These are phyloP conservation scores for Leucosporidium yakuticum DNA, from an alignment of 768 basidiomycete genomes.

Conservation along the genomic window DNA sequence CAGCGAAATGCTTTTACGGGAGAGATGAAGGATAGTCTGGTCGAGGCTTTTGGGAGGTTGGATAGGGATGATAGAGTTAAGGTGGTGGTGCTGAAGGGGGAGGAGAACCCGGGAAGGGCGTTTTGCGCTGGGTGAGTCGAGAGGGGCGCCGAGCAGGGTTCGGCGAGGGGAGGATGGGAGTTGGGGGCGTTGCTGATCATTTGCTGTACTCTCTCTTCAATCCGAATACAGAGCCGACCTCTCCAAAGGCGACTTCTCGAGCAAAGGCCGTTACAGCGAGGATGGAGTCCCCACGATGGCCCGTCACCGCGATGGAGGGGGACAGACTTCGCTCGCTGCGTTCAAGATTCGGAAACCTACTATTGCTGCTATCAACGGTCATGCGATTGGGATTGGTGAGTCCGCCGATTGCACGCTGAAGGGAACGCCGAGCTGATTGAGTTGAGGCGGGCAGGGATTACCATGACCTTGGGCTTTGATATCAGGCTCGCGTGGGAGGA, in stretches of 20 bases:
- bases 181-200: too few species aligned
- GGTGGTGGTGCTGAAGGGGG: slow-evolving; percentile 1
- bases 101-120: background rate
- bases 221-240: background rate
- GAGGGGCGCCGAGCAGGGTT: background rate
- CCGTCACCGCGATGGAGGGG: slow-evolving; percentile 2
- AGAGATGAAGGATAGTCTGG: background rate
- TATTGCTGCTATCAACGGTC: slow-evolving; percentile 5
- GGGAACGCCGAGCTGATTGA: background rate
- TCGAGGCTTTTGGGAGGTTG: background rate
- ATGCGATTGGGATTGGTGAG: slow-evolving; percentile 7
- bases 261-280: too few species aligned
- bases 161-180: too few species aligned
- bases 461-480: slow-evolving; percentile 8
- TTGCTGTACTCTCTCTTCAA: background rate
- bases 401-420: background rate
- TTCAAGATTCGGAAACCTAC: background rate
- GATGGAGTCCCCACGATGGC: too few species aligned
- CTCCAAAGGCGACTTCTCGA: slow-evolving; percentile 4
- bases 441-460: background rate
- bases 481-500: slow-evolving; percentile 2
- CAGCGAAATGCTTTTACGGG: background rate
- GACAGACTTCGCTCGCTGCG: background rate
- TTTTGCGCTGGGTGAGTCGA: slow-evolving; percentile 6
- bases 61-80: background rate